Evolutionary conservation across 331 rosid species (phyloP), one percentile per base, ranked within the genome.

Genomic region (Malus hybrid): DNA sequence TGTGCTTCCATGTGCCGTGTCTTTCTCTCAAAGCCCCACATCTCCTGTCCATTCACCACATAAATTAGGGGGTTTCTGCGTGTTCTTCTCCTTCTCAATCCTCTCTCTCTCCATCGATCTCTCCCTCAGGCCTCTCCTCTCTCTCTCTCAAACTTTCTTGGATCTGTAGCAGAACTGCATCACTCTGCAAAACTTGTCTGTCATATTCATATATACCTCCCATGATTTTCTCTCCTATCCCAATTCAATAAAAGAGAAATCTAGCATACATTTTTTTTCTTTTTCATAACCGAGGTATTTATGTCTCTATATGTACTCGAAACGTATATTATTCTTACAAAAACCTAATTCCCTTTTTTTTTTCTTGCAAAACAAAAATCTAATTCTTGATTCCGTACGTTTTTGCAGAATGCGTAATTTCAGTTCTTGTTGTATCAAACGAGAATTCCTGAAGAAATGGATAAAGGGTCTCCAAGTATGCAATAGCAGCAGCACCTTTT

Each of bases 1-100:
- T 89, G 98, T 93, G 98, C 97, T 75, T 83, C 85, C 98, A 93
- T 89, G 97, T 93, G 98, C 88, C 79, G 69, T 91, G 98, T 93
- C 96, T 85, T 83, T 80, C 93, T 88, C 93, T 81, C 63, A 0
- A 29, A 55, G 91, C 39, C 96, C 98, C 98, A 86, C 96, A 87
- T 4, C 42, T 14, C 75, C 61, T 55, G 31, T 82, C 83, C 79
- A 81, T 84, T 80, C 9, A 81, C 71, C 93, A 87, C 93, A 84
- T 93, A 90, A 83, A 93, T 93, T 83, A 83, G 24, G 39, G 83
- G 39, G 83, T 80, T 80, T 77, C 80, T 68, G n/a, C 87, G 6
- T 89, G 55, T 81, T 86, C 90, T 83, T 80, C 83, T 46, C 67
- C 83, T 80, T 81, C 87, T 46, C 87, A 79, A 19, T 70, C 81